Base-by-base conservation (phyloP, 192 early-diverging fungal species). In the Coemansia sp. region DNA sequence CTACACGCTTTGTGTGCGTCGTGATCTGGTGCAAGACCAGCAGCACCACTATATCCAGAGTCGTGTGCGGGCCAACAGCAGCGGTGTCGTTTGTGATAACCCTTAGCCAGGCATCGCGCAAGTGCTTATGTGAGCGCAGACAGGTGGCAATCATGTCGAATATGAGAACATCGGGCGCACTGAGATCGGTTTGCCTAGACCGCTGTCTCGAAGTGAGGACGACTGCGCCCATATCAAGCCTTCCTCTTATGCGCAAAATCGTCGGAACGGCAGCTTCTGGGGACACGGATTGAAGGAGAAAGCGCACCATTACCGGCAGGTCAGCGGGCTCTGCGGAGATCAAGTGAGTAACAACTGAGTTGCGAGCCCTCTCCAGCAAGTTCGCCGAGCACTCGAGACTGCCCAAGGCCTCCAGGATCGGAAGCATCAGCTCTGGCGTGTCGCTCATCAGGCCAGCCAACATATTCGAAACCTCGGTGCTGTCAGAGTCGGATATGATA, bases 401-500 rank as follows among this genome's bases (percentile, higher is more conserved):
- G 3, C 90, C 86, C 12, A 93, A 64, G 0, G 91, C 84, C 55
- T 93, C 91, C 43, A 93, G 62, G 18, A 90, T 88, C 0, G 89
- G 85, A 5, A 91, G 87, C 52, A 84, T 87, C 2, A 91, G 72
- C 50, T 84, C 85, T 25, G 82, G 74, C 35, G 86, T 71, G 18
- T 82, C 69, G 14, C 76, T 74, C 79, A 92, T 86, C 67, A 89
- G 72, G 0, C 84, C 83, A 11, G 85, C 86, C 26, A 93, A 68
- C 36, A 85, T 84, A 33, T 69, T 69, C 1, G 89, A 86, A 6
- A 90, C 82, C 73, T 86, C 82, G 53, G 75, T 77, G 53, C 86
- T 88, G 69, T 91, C 89, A 18, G 87, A 82, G 62, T 93, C 90
- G 5, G 84, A 86, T 13, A 93, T 69, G 39, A 93, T 91, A 52